A percentile compares a stretch with the other conserved stretches of the same genome.
Conservation (phyloP, 2,329 filamentous ascomycete species). For the Coniella vitis region DNA sequence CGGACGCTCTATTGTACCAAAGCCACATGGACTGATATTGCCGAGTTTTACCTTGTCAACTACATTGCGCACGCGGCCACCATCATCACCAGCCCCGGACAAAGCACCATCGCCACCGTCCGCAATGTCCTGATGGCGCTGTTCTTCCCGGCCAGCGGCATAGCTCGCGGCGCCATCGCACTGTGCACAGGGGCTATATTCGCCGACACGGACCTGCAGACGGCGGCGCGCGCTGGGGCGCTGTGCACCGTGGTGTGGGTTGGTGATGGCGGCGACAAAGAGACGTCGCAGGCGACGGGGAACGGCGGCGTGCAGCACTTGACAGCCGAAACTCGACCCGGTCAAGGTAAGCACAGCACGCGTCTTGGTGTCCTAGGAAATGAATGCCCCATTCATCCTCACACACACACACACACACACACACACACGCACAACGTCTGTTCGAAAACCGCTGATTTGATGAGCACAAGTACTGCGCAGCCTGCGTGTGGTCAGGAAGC, state of each 20-base stretch:
- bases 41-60: not conserved
- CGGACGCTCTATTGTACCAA: not conserved
- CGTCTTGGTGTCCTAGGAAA: no score
- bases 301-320: not conserved
- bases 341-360: no score
- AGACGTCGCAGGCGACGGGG: not conserved
- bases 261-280: not conserved
- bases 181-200: not conserved
- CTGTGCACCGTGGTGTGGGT: not conserved
- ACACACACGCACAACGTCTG: not conserved
- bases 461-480: not conserved
- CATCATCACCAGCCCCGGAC: not conserved
- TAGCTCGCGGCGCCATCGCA: not conserved
- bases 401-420: no score
- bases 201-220: not conserved
- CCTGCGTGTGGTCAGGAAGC: not conserved
- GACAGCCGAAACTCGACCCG: not conserved
- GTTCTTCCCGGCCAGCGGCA: not conserved
- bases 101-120: not conserved
- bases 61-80: not conserved
- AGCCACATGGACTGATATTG: not conserved
- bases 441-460: not conserved
- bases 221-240: not conserved
- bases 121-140: not conserved
- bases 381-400: no score